Percentiles rank a stretch among this genome's conserved stretches.
Evolutionary conservation across 306 rosid genomes (phyloP).

Genomic region (Psophocarpus tetragonolobus): DNA sequence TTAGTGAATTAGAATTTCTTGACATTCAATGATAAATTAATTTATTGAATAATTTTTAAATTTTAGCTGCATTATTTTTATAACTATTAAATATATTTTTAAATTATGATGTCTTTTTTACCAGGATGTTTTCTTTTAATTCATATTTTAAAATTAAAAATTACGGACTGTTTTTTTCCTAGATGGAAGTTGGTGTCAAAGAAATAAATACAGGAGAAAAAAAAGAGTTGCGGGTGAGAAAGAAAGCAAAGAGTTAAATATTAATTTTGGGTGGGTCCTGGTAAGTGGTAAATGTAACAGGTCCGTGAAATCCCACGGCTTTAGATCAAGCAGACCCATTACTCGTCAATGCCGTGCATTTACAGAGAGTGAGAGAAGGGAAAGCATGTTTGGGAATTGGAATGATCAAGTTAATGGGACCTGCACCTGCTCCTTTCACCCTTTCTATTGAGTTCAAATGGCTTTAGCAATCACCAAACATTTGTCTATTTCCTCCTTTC

Average conservation of each 20-base stretch:
- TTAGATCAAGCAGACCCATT: background rate
- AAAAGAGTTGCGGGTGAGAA: background rate
- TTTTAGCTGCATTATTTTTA: too few species aligned
- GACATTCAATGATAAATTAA: too few species aligned
- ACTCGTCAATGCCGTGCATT: background rate
- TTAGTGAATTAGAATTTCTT: too few species aligned
- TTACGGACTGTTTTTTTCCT: background rate
- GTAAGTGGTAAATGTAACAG: too few species aligned
- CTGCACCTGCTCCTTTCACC: background rate
- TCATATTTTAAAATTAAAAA: background rate
- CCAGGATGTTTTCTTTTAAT: too few species aligned
- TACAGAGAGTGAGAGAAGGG: background rate
- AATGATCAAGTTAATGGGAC: constrained; percentile 40
- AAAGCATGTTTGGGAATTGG: constrained; percentile 12
- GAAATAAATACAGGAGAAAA: background rate
- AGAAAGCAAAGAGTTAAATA: background rate
- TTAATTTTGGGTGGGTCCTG: background rate
- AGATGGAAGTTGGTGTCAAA: background rate
- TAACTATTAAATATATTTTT: too few species aligned
- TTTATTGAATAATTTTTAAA: too few species aligned
- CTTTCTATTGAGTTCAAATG: constrained; percentile 58
- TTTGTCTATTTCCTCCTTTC: constrained; percentile 61
- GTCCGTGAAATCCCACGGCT: background rate
- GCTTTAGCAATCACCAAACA: constrained; percentile 50
- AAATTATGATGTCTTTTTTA: too few species aligned